phyloP scores from a whole-genome alignment of 805 yeast genomes.

The Candida krabiensis region DNA sequence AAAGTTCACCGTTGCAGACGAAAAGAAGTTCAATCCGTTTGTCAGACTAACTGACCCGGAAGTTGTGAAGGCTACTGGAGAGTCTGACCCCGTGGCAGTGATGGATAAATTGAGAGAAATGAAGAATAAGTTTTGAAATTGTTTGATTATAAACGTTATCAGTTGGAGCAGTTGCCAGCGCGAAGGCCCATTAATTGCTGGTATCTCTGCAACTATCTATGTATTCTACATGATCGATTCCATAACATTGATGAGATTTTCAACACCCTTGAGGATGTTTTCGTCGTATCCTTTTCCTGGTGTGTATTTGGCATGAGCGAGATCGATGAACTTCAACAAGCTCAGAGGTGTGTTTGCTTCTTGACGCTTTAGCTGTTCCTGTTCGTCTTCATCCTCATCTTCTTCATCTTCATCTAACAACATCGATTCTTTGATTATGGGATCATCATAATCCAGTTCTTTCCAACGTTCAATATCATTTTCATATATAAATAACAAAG shows the following conservation, averaged over 20 bases:
- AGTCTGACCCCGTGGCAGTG: conserved; percentile 47
- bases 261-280: conserved; percentile 68
- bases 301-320: conserved; percentile 76
- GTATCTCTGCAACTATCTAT: too few relatives aligned
- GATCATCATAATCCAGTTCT: conserved; percentile 39
- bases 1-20: conserved; percentile 79
- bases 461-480: conserved; percentile 60
- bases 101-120: conserved; percentile 74
- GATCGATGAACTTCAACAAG: conserved; percentile 72
- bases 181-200: too few relatives aligned
- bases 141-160: conserved; percentile 6
- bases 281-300: conserved; percentile 72
- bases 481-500: conserved; percentile 74
- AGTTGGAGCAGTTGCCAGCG: too few relatives aligned
- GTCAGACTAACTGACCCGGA: conserved; percentile 71
- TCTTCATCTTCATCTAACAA: conserved; percentile 32
- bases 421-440: conserved; percentile 25
- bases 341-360: conserved; percentile 56
- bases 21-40: conserved; percentile 82
- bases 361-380: too few relatives aligned
- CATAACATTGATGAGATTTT: conserved; percentile 57
- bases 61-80: conserved; percentile 60
- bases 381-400: conserved; percentile 25
- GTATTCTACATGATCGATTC: too few relatives aligned
- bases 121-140: conserved; percentile 57